Evolutionary conservation across 23 red algal species (phyloP), one percentile per base, ranked within the genome.

Genomic region (Gracilariopsis chorda): DNA sequence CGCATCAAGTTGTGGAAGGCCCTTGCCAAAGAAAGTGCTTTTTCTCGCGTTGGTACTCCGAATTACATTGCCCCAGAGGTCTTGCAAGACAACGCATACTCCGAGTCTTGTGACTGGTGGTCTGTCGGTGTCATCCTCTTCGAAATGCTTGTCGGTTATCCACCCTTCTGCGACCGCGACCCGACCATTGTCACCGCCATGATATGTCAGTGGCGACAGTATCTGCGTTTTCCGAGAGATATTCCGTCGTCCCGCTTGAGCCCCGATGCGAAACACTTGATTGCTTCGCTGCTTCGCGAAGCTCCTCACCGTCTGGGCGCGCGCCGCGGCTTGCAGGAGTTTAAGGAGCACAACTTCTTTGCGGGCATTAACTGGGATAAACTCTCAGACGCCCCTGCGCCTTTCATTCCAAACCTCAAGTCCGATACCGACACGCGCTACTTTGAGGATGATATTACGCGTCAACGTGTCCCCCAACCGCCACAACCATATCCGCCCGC

Each of bases 61-160:
- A 93, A 98, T 67, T 98, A 98, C 69, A 98, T 98, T 56, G 92
- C 96, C 35, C 92, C 92, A 1, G 96, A 98, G 58, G 96, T 98
- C 14, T 52, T 98, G 60, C 88, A 94, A 77, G 73, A 88, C 34
- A 57, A 77, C 44, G 82, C 92, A 27, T 98, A 98, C 82, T 77
- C 87, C 25, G 92, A 98, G 65, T 92, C 92, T 37, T 93, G 92
- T 68, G 96, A 98, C 80, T 98, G 96, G 96, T 98, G 96, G 96
- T 93, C 87, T 30, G 88, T 98, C 3, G 96, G 96, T 37, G 77
- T 95, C 24, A 95, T 98, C 24, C 62, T 98, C 20, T 98, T 78
- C 25, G 96, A 98, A 35, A 98, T 98, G 96, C 92, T 98, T 24
- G 90, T 92, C 21, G 96, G 96, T 14, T 98, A 83, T 58, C 96